phyloP scores from a whole-genome alignment of 495 filamentous ascomycete genomes.

The Podospora appendiculata region DNA sequence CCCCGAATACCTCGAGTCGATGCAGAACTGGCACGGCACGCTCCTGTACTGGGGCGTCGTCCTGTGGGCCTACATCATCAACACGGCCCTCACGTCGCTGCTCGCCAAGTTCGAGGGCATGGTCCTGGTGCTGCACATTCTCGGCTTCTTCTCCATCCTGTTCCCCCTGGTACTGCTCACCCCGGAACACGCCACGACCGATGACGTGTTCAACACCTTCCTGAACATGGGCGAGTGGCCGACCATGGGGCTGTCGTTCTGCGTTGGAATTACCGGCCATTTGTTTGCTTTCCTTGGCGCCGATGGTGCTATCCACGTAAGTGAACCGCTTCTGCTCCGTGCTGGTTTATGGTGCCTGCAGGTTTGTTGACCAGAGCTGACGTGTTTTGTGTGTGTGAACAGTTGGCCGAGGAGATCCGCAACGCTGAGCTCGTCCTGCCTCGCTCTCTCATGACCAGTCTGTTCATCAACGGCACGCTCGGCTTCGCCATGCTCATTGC shows the following conservation, averaged over 20 bases:
- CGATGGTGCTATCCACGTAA: conserved; percentile 32
- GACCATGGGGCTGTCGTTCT: conserved; percentile 24
- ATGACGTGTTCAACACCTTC: conserved; percentile 25
- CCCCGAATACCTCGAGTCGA: conserved; percentile 20
- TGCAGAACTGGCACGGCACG: conserved; percentile 23
- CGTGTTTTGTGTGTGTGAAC: background rate
- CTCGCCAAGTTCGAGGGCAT: conserved; percentile 35
- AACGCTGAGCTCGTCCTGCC: background rate
- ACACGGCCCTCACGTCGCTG: conserved; percentile 24
- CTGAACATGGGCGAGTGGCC: conserved; percentile 38
- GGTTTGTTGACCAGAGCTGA: background rate
- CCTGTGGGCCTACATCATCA: conserved; percentile 30
- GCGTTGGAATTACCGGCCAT: conserved; percentile 20
- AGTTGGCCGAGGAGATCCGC: background rate
- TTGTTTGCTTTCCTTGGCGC: conserved; percentile 15
- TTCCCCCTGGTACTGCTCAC: conserved; percentile 28
- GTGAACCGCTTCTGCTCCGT: conserved; percentile 5
- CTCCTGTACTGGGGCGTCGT: conserved; percentile 35
- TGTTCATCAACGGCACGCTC: background rate
- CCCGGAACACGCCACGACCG: conserved; percentile 22
- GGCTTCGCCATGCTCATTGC: background rate
- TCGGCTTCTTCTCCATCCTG: conserved; percentile 41
- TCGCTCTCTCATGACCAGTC: background rate
- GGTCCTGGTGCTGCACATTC: conserved; percentile 37
- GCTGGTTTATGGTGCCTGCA: background rate